Base-by-base conservation (phyloP, 2,329 filamentous ascomycete species). In the Cryoendolithus antarcticus region DNA sequence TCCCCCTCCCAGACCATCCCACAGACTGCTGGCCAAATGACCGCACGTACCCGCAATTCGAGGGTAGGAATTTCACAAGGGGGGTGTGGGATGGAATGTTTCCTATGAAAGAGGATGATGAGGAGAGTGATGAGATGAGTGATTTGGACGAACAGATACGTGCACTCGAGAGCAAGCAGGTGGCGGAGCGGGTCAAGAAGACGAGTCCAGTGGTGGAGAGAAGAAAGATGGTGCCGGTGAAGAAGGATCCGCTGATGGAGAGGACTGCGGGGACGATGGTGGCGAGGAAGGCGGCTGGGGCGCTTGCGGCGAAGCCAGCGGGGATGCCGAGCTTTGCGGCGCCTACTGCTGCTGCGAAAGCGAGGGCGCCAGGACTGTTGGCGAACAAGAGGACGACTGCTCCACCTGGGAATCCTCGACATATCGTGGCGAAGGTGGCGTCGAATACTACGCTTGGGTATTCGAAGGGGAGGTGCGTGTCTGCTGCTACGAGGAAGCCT, bases 401-500 rank as follows among this genome's bases (percentile, higher is more conserved):
- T 7, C 29, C 36, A 9, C 15, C 35, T 7, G 44, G 44, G 11
- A 55, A 52, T 7, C 67, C 74, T 49, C 74, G 77, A 34, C 73
- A 75, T 46, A 70, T 70, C 6, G 67, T 72, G 8, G 79, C 81
- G 1, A 70, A 74, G 13, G 74, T 74, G 4, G 77, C 77, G 4
- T 93, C 86, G 2, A 76, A 79, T 46, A 88, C 77, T 40, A 94
- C 86, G 0, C 71, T 94, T 32, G 88, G 88, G 10, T 94, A 93
- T 57, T 83, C 75, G 40, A 85, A 82, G 58, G 86, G 88, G 28
- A 75, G 84, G 28, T 64, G 65, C 8, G 64, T 69, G 2, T 67
- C 67, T 12, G 59, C 59, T 6, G 57, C 56, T 19, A 46, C 68
- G 4, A 48, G 54, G 8, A 44, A 43, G 6, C 54, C 55, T 4